These are phyloP conservation scores for Taphrina sp. DNA, from an alignment of 1,139 yeast species.

Conservation along the genomic window DNA sequence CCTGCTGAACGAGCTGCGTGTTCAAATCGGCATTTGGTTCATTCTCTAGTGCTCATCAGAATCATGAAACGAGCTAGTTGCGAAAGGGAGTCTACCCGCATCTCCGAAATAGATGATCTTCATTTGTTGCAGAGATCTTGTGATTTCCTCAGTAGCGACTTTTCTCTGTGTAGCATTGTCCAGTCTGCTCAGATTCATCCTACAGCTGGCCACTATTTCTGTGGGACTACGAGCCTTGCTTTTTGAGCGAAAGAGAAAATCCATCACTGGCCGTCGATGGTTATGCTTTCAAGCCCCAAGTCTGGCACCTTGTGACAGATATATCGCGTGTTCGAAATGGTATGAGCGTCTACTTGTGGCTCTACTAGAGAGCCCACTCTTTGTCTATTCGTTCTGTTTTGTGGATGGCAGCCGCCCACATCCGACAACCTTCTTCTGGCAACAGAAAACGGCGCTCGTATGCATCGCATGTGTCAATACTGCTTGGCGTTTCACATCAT, in stretches of 20 bases:
- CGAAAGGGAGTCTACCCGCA: constrained; percentile 47
- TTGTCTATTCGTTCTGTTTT: too few species aligned
- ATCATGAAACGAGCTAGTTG: not conserved
- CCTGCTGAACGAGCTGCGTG: constrained; percentile 65
- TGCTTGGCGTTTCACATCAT: too few species aligned
- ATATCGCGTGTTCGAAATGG: too few species aligned
- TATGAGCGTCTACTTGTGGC: too few species aligned
- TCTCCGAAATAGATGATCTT: constrained; percentile 72
- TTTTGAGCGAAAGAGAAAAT: constrained; percentile 28
- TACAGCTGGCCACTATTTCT: constrained; percentile 18
- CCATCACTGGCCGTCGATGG: too few species aligned
- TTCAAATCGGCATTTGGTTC: constrained; percentile 56
- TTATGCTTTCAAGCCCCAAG: too few species aligned
- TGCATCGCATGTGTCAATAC: too few species aligned
- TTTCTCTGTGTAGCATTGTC: constrained; percentile 20
- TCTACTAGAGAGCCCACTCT: too few species aligned
- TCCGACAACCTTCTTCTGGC: too few species aligned
- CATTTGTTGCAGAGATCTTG: constrained; percentile 65
- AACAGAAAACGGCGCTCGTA: too few species aligned
- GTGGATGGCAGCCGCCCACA: too few species aligned
- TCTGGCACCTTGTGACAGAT: too few species aligned
- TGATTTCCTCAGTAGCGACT: constrained; percentile 67
- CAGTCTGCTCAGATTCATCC: constrained; percentile 8
- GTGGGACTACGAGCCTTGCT: constrained; percentile 19
- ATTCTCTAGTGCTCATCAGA: constrained; percentile 13